These are phyloP conservation scores for Elsinoe arachidis DNA, from an alignment of 2,329 filamentous ascomycete genomes.

Conservation along the genomic window DNA sequence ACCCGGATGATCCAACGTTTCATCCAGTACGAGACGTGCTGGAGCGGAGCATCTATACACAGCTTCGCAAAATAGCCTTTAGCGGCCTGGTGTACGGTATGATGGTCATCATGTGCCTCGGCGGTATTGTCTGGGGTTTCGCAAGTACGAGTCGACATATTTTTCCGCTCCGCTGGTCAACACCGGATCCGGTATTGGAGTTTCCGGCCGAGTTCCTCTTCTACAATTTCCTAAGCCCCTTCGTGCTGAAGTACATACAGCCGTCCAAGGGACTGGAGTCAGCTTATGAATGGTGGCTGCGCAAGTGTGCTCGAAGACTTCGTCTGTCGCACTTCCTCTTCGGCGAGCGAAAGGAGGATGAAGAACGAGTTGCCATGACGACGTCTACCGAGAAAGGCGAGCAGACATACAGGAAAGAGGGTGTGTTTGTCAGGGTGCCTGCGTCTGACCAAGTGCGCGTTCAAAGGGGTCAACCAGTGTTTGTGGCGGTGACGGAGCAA, in stretches of 20 bases:
- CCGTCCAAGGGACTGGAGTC: conserved; percentile 74
- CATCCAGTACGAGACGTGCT: conserved; percentile 95
- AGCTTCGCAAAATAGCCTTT: conserved; percentile 91
- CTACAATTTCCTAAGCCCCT: conserved; percentile 92
- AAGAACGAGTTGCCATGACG: conserved; percentile 45
- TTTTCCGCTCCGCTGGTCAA: conserved; percentile 87
- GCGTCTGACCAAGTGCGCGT: conserved; percentile 93
- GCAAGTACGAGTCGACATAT: conserved; percentile 58
- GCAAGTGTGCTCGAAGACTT: conserved; percentile 67
- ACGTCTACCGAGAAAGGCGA: conserved; percentile 33
- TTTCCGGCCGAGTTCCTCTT: conserved; percentile 91
- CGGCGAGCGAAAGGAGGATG: conserved; percentile 68
- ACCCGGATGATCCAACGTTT: conserved; percentile 96
- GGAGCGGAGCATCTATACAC: conserved; percentile 82
- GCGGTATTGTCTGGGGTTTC: conserved; percentile 92
- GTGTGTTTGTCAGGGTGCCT: conserved; percentile 81
- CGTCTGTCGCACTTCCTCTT: conserved; percentile 90
- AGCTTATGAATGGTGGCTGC: conserved; percentile 96
- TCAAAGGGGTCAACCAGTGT: conserved; percentile 72
- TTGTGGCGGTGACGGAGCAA: conserved; percentile 63
- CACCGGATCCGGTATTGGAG: conserved; percentile 83
- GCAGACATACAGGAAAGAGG: conserved; percentile 43
- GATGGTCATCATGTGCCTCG: conserved; percentile 83
- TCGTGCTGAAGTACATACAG: conserved; percentile 74
- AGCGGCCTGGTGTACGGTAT: conserved; percentile 93